phyloP scores from a whole-genome alignment of 441 rosid species.

The Pelargonium australe region DNA sequence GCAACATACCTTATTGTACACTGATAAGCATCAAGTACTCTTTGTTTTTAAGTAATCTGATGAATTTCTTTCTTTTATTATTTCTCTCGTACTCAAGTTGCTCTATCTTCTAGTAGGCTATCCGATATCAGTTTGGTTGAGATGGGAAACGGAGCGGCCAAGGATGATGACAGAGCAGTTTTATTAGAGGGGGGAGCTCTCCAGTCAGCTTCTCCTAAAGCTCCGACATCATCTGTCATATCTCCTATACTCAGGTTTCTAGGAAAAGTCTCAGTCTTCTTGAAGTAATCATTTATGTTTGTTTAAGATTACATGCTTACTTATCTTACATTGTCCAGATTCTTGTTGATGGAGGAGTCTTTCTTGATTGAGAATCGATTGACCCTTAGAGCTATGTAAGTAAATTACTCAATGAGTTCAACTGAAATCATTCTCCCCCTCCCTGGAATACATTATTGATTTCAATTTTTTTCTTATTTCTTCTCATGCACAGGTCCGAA shows the following conservation, averaged over 20 bases:
- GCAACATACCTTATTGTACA: not conserved
- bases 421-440: not conserved
- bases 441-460: not conserved
- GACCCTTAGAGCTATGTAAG: conserved; percentile 84
- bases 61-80: not conserved
- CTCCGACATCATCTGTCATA: conserved; percentile 38
- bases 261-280: not conserved
- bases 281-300: not conserved
- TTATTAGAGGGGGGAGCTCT: conserved; percentile 81
- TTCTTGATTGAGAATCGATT: conserved; percentile 87
- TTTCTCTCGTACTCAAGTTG: not conserved
- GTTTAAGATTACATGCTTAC: not conserved
- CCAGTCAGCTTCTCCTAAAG: conserved; percentile 65
- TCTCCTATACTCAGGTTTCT: conserved; percentile 6
- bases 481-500: conserved; percentile 60
- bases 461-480: not conserved
- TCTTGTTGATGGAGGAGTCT: conserved; percentile 55
- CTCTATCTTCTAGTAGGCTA: conserved; percentile 31
- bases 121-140: conserved; percentile 71
- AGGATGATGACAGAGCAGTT: conserved; percentile 80
- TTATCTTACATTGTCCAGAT: not conserved
- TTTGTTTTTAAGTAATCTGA: not conserved
- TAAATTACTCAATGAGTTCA: not conserved
- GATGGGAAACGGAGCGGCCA: conserved; percentile 45
- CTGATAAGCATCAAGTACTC: not conserved